A percentile compares a stretch with the other conserved stretches of the same genome.
Conservation (phyloP, 352 stramenopile species). For the Plasmopara viticola region DNA sequence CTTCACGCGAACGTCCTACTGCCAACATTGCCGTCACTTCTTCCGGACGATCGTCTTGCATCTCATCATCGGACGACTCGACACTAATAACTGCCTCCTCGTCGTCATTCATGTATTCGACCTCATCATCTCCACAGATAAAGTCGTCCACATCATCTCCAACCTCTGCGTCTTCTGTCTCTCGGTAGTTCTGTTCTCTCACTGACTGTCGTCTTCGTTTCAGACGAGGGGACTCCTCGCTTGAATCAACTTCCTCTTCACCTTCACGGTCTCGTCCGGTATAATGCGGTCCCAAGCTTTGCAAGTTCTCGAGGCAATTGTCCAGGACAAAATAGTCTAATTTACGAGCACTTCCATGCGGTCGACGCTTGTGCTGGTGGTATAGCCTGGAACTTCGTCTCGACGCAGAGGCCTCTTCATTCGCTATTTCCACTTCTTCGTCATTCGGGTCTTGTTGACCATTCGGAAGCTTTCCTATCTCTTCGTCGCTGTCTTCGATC, state of each 20-base stretch:
- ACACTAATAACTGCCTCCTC: conserved; percentile 67
- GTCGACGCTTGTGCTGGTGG: conserved; percentile 39
- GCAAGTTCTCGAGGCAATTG: conserved; percentile 54
- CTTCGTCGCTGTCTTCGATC: conserved; percentile 62
- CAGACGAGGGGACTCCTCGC: conserved; percentile 8
- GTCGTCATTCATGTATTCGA: conserved; percentile 86
- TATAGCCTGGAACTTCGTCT: conserved; percentile 62
- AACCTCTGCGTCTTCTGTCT: conserved; percentile 41
- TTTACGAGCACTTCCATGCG: conserved; percentile 33
- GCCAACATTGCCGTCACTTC: conserved; percentile 35
- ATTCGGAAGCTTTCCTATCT: conserved; percentile 19
- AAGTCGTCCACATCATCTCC: conserved; percentile 77
- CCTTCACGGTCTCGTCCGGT: conserved; percentile 13
- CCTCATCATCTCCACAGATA: conserved; percentile 67
- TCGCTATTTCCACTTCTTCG: conserved; percentile 2
- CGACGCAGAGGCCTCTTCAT: conserved; percentile 24
- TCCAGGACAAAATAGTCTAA: conserved; percentile 57
- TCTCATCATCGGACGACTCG: conserved; percentile 41
- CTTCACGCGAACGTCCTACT: conserved; percentile 47
- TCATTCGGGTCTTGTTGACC: not conserved
- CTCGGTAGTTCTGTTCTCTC: conserved; percentile 21
- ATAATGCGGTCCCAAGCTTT: conserved; percentile 19
- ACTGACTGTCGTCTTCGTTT: conserved; percentile 18
- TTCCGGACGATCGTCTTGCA: conserved; percentile 30
- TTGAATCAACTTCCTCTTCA: conserved; percentile 25